Conservation (phyloP, 805 yeast species). For the Metschnikowia bowlesiae region DNA sequence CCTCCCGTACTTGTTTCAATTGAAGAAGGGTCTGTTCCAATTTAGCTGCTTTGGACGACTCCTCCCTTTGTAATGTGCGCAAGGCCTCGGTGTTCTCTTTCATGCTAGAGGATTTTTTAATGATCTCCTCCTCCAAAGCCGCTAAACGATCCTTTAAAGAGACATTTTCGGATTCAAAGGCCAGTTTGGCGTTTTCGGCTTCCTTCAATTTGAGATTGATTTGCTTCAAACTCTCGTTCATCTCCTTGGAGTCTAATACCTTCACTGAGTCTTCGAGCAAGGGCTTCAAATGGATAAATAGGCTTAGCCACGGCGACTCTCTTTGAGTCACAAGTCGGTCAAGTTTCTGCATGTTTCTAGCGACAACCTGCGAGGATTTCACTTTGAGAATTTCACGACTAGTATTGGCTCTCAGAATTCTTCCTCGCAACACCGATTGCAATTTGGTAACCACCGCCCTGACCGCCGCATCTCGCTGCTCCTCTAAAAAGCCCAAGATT, state of each 20-base stretch:
- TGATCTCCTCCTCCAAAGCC: conserved; percentile 31
- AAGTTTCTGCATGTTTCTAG: conserved; percentile 54
- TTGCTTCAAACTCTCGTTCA: conserved; percentile 51
- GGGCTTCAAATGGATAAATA: conserved; percentile 71
- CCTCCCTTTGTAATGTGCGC: conserved; percentile 38
- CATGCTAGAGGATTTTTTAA: conserved; percentile 27
- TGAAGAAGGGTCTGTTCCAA: conserved; percentile 26
- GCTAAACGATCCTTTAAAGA: conserved; percentile 37
- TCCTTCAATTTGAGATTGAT: conserved; percentile 44
- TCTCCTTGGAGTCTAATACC: conserved; percentile 51
- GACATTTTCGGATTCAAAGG: conserved; percentile 31
- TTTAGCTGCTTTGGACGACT: conserved; percentile 26
- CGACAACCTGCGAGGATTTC: conserved; percentile 67
- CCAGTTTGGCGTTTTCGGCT: conserved; percentile 25
- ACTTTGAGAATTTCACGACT: conserved; percentile 49
- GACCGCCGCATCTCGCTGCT: conserved; percentile 63
- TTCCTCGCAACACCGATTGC: conserved; percentile 66
- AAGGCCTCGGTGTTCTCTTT: conserved; percentile 47
- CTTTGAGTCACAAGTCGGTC: conserved; percentile 43
- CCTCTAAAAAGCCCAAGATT: conserved; percentile 73
- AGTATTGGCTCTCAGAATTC: conserved; percentile 47
- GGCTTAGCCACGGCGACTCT: conserved; percentile 59
- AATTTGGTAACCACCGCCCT: conserved; percentile 51
- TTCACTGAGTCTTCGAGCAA: conserved; percentile 61
- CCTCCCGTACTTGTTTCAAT: conserved; percentile 26